Evolutionary conservation across 208 protist species (phyloP).

Genomic region (Wallacemonas rigidus): DNA sequence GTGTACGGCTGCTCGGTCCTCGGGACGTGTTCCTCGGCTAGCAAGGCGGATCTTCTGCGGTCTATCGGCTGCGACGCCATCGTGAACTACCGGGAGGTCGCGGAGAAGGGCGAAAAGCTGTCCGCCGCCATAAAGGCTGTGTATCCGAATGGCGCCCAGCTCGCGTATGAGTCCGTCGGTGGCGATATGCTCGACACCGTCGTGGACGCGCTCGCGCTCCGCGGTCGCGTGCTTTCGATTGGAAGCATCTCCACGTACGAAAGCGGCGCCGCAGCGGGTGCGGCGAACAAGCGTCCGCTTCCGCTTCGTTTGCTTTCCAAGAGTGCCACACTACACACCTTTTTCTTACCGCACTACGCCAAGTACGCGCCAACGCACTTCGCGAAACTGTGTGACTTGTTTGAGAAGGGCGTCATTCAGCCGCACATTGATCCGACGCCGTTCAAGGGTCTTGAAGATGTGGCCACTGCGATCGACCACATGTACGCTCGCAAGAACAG

Average conservation of each 20-base stretch:
- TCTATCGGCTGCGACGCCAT: constrained; percentile 74
- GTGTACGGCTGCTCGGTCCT: constrained; percentile 83
- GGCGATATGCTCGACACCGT: constrained; percentile 74
- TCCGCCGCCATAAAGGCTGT: constrained; percentile 36
- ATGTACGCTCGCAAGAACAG: constrained; percentile 76
- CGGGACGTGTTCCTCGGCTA: constrained; percentile 81
- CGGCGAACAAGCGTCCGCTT: constrained; percentile 38
- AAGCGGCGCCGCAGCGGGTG: constrained; percentile 7
- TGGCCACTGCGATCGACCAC: constrained; percentile 75
- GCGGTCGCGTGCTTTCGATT: constrained; percentile 79
- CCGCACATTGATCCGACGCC: constrained; percentile 54
- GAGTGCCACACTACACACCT: constrained; percentile 80
- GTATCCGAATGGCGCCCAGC: constrained; percentile 74
- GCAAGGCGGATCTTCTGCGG: constrained; percentile 73
- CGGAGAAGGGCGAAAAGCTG: constrained; percentile 23
- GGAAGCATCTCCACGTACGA: constrained; percentile 81
- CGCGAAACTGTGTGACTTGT: constrained; percentile 51
- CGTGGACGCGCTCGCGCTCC: constrained; percentile 61
- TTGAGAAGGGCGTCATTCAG: constrained; percentile 49
- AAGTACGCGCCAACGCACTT: constrained; percentile 74
- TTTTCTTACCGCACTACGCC: constrained; percentile 85
- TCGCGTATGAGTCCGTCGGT: constrained; percentile 93
- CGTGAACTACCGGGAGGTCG: constrained; percentile 60
- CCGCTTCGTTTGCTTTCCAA: constrained; percentile 73
- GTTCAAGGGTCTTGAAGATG: constrained; percentile 69